Conservation (phyloP, 2,329 filamentous ascomycete species). For the Calonectria henricotiae region DNA sequence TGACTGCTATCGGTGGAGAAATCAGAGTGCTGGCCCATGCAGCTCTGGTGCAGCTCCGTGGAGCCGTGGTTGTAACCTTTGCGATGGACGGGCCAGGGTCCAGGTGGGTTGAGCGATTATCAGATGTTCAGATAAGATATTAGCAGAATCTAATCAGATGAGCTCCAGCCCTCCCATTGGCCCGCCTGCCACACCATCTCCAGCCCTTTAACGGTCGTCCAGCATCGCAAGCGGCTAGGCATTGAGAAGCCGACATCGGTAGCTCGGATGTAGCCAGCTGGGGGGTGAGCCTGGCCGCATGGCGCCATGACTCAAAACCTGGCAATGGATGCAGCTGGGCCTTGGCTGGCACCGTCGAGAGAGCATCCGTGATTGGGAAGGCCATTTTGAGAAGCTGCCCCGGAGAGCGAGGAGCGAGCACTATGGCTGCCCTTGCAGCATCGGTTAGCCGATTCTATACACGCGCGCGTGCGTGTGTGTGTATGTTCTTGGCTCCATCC, state of each 20-base stretch:
- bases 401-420: slow-evolving; percentile 13
- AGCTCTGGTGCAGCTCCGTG: slow-evolving; percentile 20
- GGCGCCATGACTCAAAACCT: slow-evolving; percentile 25
- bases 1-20: slow-evolving; percentile 30
- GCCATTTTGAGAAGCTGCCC: slow-evolving; percentile 27
- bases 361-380: not conserved
- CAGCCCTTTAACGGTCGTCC: slow-evolving; percentile 20
- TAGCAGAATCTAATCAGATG: slow-evolving; percentile 53
- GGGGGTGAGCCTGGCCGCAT: slow-evolving; percentile 15
- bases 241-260: slow-evolving; percentile 39
- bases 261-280: slow-evolving; percentile 23
- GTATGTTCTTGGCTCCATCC: not conserved
- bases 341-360: not conserved
- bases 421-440: not conserved
- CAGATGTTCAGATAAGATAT: slow-evolving; percentile 50
- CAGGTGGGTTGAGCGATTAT: slow-evolving; percentile 43
- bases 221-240: slow-evolving; percentile 16
- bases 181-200: slow-evolving; percentile 13
- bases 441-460: slow-evolving; percentile 13
- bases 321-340: not conserved
- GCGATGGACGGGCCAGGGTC: slow-evolving; percentile 15
- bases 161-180: slow-evolving; percentile 43
- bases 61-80: slow-evolving; percentile 35
- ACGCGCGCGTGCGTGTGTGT: not conserved
- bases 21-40: slow-evolving; percentile 32